Percentiles rank a stretch among this genome's conserved stretches.
Conservation (phyloP, 768 basidiomycete genomes). For the Leccinum imitatum region DNA sequence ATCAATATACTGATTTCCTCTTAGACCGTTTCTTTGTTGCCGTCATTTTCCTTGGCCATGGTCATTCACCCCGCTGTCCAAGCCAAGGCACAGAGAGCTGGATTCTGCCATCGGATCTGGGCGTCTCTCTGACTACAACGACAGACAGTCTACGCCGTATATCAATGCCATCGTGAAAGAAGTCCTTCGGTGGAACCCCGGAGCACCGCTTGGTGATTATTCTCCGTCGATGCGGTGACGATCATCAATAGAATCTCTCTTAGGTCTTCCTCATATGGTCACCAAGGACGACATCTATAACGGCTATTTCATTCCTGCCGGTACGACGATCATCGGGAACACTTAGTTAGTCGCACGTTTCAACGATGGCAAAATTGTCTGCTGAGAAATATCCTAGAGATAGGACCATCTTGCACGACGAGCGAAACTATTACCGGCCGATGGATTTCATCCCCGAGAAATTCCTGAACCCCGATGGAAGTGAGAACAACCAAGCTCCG, state of each 20-base stretch:
- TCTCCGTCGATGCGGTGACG: conserved; percentile 9
- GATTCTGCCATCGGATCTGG: conserved; percentile 28
- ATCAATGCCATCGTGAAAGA: conserved; percentile 32
- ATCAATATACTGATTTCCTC: conserved; percentile 3
- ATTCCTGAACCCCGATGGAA: conserved; percentile 40
- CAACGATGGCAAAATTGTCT: background rate
- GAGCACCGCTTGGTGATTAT: conserved; percentile 33
- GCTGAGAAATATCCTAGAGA: conserved; percentile 3
- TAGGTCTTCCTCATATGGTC: conserved; percentile 34
- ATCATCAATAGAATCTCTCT: conserved; percentile 9
- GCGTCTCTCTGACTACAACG: conserved; percentile 33
- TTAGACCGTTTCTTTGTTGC: conserved; percentile 31
- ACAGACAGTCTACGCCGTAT: conserved; percentile 27
- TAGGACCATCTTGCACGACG: conserved; percentile 42
- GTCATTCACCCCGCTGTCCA: conserved; percentile 29
- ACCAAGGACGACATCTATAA: conserved; percentile 32
- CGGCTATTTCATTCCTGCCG: conserved; percentile 35
- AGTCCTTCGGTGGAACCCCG: conserved; percentile 34
- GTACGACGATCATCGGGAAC: conserved; percentile 56
- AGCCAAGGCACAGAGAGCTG: conserved; percentile 30
- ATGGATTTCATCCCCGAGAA: conserved; percentile 39
- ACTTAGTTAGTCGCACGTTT: conserved; percentile 42
- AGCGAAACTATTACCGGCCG: conserved; percentile 34
- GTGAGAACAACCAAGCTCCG: conserved; percentile 30
- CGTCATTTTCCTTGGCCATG: conserved; percentile 33